Percentiles rank a stretch among this genome's conserved stretches.
Conservation (phyloP, 345 rosid species). For the Fremontodendron californicum region DNA sequence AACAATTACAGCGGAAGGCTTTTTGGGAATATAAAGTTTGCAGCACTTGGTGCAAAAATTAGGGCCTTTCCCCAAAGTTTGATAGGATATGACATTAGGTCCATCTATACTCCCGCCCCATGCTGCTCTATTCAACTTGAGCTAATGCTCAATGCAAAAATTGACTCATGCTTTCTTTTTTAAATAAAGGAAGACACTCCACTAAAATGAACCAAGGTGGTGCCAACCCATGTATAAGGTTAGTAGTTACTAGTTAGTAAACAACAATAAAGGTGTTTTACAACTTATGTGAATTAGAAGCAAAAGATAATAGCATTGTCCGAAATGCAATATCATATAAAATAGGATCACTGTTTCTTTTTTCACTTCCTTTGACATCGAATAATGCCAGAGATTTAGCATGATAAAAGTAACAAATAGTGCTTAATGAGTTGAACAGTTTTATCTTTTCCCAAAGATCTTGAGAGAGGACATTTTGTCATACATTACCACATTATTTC, state of each 20-base stretch:
- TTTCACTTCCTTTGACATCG: neutral
- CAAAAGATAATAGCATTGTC: neutral
- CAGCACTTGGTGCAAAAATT: neutral
- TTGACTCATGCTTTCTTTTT: neutral
- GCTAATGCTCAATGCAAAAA: neutral
- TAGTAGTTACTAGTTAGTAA: neutral
- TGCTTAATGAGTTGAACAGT: neutral
- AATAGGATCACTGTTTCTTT: neutral
- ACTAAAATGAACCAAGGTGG: neutral
- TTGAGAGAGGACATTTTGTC: neutral
- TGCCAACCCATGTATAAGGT: neutral
- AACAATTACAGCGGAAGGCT: neutral
- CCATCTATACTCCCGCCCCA: neutral
- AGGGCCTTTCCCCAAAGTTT: neutral
- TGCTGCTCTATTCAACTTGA: neutral
- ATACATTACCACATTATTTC: neutral
- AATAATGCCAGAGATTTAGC: neutral
- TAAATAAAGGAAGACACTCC: neutral
- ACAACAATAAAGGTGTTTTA: neutral
- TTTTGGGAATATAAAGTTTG: neutral
- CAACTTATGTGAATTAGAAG: neutral
- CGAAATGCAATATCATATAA: neutral
- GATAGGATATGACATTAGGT: neutral
- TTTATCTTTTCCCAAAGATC: neutral
- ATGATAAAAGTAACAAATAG: neutral